A percentile compares a stretch with the other conserved stretches of the same genome.
These are phyloP conservation scores for Aurinia saxatilis DNA, from an alignment of 345 rosid genomes.

Conservation along the genomic window DNA sequence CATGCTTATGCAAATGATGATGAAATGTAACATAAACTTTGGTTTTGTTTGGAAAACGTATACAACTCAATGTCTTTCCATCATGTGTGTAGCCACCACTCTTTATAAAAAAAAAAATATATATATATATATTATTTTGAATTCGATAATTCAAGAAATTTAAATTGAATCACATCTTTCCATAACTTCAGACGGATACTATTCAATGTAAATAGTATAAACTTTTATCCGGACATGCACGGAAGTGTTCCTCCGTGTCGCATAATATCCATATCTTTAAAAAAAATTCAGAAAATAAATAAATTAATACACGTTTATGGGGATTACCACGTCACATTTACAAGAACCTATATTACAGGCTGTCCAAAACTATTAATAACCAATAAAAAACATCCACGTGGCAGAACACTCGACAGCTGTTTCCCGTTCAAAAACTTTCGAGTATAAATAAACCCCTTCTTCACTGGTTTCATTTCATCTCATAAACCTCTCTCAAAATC, in stretches of 20 bases:
- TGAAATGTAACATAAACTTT: neutral
- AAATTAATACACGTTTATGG: conserved; percentile 9
- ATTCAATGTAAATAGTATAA: conserved; percentile 9
- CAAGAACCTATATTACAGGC: conserved; percentile 22
- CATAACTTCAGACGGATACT: conserved; percentile 3
- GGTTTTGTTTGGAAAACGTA: neutral
- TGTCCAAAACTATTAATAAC: conserved; percentile 10
- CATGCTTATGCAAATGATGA: conserved; percentile 1
- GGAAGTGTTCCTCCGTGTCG: conserved; percentile 21
- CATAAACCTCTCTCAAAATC: neutral
- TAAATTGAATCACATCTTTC: neutral
- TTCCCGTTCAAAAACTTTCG: neutral
- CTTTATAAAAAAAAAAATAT: neutral
- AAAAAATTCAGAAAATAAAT: no score
- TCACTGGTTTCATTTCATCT: neutral
- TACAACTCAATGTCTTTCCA: neutral
- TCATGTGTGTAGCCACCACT: neutral
- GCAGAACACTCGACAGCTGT: conserved; percentile 26
- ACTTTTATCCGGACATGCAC: conserved; percentile 26
- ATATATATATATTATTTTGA: no score
- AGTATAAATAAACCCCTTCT: conserved; percentile 3
- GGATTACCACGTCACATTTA: conserved; percentile 30
- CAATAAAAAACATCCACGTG: conserved; percentile 28
- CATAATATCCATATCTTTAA: neutral
- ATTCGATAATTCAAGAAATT: neutral